Conservation (phyloP, 805 yeast species). For the Yamadazyma philogaea region DNA sequence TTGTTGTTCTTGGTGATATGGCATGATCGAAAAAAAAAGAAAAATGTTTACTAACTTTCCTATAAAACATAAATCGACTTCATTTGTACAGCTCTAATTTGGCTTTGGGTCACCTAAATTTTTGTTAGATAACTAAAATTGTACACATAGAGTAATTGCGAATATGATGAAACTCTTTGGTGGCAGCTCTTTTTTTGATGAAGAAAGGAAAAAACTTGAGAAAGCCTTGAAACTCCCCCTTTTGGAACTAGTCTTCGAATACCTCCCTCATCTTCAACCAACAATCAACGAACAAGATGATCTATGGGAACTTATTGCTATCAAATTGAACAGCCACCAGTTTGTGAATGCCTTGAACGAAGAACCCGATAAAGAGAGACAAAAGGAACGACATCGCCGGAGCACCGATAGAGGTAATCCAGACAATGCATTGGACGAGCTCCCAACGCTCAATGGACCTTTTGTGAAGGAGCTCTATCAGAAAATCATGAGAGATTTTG, state of each 20-base stretch:
- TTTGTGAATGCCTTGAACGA: conserved; percentile 15
- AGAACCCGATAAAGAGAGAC: neutral
- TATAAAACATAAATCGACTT: neutral
- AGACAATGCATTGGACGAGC: conserved; percentile 14
- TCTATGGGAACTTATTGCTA: conserved; percentile 35
- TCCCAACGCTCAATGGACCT: conserved; percentile 27
- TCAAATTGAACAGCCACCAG: conserved; percentile 23
- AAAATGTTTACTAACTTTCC: too few relatives aligned
- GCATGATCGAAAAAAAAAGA: too few relatives aligned
- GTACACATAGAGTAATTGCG: too few relatives aligned
- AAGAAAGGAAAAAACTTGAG: conserved; percentile 22
- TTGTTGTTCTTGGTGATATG: too few relatives aligned
- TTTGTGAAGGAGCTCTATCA: conserved; percentile 22
- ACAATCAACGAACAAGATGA: conserved; percentile 23
- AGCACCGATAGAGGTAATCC: neutral
- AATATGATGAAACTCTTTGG: conserved; percentile 10
- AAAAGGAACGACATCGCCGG: neutral
- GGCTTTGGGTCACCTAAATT: conserved; percentile 23
- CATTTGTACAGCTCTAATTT: neutral
- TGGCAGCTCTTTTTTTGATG: conserved; percentile 25
- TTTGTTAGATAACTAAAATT: conserved; percentile 28
- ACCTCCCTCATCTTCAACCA: conserved; percentile 32
- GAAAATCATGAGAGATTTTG: conserved; percentile 17
- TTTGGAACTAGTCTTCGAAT: conserved; percentile 25
- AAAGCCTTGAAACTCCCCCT: conserved; percentile 24